A percentile compares a stretch with the other conserved stretches of the same genome.
Conservation (phyloP, 2,329 filamentous ascomycete genomes). For the Microsporum canis region DNA sequence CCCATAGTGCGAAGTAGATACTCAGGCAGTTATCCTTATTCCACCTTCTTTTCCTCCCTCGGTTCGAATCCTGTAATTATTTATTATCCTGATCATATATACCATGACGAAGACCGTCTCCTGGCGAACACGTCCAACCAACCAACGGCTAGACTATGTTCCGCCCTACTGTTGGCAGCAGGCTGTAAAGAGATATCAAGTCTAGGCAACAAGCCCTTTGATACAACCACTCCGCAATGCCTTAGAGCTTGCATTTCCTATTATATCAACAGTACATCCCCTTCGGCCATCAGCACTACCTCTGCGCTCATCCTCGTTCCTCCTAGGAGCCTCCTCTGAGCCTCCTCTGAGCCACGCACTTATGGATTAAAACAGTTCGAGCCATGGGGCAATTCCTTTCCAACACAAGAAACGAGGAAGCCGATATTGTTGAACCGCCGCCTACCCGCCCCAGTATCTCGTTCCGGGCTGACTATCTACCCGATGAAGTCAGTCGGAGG, state of each 20-base stretch:
- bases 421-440: neutral
- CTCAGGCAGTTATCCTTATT: too few species aligned
- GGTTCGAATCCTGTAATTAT: too few species aligned
- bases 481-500: constrained; percentile 2
- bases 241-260: neutral
- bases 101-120: too few species aligned
- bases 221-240: neutral
- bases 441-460: neutral
- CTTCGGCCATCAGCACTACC: neutral
- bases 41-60: too few species aligned
- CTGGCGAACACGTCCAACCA: too few species aligned
- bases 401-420: neutral
- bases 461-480: neutral
- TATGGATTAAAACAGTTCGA: neutral
- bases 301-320: neutral
- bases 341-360: neutral
- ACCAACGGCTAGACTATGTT: too few species aligned
- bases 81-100: too few species aligned
- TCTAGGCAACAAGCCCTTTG: too few species aligned
- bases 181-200: too few species aligned
- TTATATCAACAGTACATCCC: neutral
- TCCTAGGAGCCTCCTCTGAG: neutral
- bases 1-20: too few species aligned
- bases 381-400: neutral
- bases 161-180: too few species aligned